Base-by-base conservation (phyloP, 2,329 filamentous ascomycete species). In the Exutisphaerella laricina region DNA sequence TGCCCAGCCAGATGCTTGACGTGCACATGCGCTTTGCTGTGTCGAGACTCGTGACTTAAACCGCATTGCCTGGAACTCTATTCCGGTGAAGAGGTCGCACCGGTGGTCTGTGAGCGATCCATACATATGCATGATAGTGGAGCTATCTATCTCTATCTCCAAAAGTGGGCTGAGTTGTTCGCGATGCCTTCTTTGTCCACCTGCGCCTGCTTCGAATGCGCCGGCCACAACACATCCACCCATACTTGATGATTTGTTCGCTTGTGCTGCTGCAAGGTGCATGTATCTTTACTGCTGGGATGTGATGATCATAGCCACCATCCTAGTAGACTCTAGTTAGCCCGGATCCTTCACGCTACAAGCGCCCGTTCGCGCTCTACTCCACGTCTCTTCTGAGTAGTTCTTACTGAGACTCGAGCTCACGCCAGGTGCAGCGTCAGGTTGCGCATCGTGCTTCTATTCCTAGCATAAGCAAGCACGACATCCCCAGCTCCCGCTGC, bases 381-480 rank as follows among this genome's bases (percentile, higher is more conserved):
- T 26, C 6, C 23, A 35, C 9, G 20, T 20, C 17, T 20, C 17
- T 14, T 17, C 33, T 13, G 16, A 20, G 14, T 20, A 21, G 17
- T 35, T 17, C 30, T 4, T 18, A 18, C 30, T 17, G 30, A 8
- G 18, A 35, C 10, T 20, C 23, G 32, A 16, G 21, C 18, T 16
- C 32, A 22, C 32, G 2, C 14, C 16, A 32, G 18, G 17, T 20
- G 32, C 32, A 20, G 18, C 23, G 17, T 18, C 31, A 7, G 13
- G n/a, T 34, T 34, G 31, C 17, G 31, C 31, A 35, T 23, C 18
- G 33, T 16, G 9, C 7, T 35, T 21, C 33, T 23, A 35, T 35
- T 35, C 33, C 23, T n/a, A 35, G 33, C 23, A 26, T 26, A 26
- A 6, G 18, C 20, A 17, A 21, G n/a, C 33, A 23, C 9, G 9